Evolutionary conservation across 495 filamentous ascomycete species (phyloP).

Genomic region (Jackrogersella minutella): DNA sequence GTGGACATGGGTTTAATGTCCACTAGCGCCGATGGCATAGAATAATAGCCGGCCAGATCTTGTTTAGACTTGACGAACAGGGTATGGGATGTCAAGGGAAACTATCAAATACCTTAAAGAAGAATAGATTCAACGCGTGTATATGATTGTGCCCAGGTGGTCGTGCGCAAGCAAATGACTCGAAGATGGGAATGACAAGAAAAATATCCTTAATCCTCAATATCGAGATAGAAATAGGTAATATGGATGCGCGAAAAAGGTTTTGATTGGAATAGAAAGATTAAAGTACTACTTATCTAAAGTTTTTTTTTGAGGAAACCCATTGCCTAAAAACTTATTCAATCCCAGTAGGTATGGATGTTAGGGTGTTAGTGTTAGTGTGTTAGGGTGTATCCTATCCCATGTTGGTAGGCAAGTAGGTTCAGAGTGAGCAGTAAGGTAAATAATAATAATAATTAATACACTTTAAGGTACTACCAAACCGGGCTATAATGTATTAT

Average conservation of each 20-base stretch:
- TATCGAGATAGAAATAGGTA: too few species aligned
- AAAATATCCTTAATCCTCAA: too few species aligned
- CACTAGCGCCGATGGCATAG: conserved; percentile 26
- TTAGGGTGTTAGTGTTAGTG: not conserved
- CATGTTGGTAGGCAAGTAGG: conserved; percentile 4
- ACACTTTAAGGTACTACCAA: conserved; percentile 9
- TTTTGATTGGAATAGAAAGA: conserved; percentile 13
- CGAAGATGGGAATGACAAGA: conserved; percentile 2
- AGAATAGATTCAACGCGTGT: conserved; percentile 1
- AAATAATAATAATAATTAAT: not conserved
- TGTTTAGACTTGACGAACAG: not conserved
- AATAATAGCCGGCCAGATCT: conserved; percentile 21
- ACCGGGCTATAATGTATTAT: too few species aligned
- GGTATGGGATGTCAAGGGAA: not conserved
- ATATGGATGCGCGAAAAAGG: conserved; percentile 9
- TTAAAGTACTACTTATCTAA: too few species aligned
- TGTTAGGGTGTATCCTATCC: not conserved
- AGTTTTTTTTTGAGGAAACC: too few species aligned
- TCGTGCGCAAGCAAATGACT: conserved; percentile 32
- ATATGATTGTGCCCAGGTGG: conserved; percentile 12
- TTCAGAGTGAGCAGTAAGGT: not conserved
- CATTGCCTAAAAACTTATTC: conserved; percentile 1
- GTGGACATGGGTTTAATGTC: not conserved
- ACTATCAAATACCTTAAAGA: conserved; percentile 1
- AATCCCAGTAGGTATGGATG: too few species aligned